These are phyloP conservation scores for Nepenthes mirabilis DNA, from an alignment of 148 eudicot species.

Conservation along the genomic window DNA sequence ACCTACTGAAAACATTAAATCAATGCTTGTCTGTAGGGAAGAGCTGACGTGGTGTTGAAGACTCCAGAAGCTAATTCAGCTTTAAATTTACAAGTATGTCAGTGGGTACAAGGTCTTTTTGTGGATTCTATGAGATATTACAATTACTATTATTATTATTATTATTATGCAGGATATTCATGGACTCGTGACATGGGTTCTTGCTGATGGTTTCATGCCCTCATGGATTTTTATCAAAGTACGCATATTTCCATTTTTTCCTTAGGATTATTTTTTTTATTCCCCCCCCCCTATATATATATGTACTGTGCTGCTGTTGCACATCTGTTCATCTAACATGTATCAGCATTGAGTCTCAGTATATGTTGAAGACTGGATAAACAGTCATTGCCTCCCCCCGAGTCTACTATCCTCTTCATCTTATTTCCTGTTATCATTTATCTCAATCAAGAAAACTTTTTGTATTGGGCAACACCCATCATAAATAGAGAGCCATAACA, in stretches of 20 bases:
- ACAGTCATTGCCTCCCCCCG: no score
- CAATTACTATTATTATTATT: not conserved
- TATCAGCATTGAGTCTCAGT: not conserved
- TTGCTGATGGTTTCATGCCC: constrained; percentile 89
- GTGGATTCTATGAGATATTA: not conserved
- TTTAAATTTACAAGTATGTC: constrained; percentile 59
- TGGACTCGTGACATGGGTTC: constrained; percentile 92
- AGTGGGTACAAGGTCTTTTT: not conserved
- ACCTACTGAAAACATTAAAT: no score
- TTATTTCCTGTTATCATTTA: no score
- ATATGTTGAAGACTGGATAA: no score
- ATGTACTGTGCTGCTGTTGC: not conserved
- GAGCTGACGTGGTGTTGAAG: constrained; percentile 58
- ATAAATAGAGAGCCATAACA: no score
- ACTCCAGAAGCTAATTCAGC: constrained; percentile 47
- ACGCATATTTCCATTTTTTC: constrained; percentile 3
- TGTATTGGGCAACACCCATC: no score
- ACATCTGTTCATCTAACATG: not conserved
- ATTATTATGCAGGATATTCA: constrained; percentile 64
- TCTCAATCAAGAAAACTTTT: no score
- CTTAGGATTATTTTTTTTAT: not conserved
- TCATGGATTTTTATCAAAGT: constrained; percentile 87
- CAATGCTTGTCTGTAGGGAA: constrained; percentile 29
- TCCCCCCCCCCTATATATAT: not conserved
- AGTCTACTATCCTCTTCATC: no score